A percentile compares a stretch with the other conserved stretches of the same genome.
Evolutionary conservation across 2,329 filamentous ascomycete genomes (phyloP).

Genomic region (Colletotrichum sp.): DNA sequence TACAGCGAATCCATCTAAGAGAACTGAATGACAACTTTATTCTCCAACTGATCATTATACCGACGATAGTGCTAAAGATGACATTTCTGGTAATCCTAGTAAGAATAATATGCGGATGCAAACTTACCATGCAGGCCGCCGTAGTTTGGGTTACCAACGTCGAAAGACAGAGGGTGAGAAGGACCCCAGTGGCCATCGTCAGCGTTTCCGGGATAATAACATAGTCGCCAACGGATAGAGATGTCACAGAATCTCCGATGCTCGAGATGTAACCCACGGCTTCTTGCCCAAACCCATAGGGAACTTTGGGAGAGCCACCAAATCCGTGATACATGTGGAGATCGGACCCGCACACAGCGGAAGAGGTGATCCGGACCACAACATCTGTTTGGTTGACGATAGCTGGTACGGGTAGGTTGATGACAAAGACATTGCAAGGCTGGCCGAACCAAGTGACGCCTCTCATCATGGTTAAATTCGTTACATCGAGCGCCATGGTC

Average conservation of each 20-base stretch:
- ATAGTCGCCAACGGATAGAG: conserved; percentile 39
- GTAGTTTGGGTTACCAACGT: neutral
- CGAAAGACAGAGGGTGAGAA: neutral
- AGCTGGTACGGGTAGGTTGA: conserved; percentile 19
- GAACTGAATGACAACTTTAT: conserved; percentile 39
- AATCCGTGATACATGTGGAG: conserved; percentile 36
- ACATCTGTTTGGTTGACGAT: conserved; percentile 30
- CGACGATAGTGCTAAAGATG: neutral
- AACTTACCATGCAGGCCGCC: neutral
- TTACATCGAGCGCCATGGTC: neutral
- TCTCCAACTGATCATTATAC: neutral
- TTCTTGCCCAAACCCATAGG: conserved; percentile 39
- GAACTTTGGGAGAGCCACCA: conserved; percentile 13
- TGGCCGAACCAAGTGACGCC: neutral
- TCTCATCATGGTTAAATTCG: neutral
- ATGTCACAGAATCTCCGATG: conserved; percentile 37
- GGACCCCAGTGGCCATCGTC: conserved; percentile 3
- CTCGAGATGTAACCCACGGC: conserved; percentile 40
- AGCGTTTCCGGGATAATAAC: conserved; percentile 38
- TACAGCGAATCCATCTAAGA: conserved; percentile 37
- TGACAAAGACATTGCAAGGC: neutral
- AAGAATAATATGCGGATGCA: neutral
- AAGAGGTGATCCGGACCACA: conserved; percentile 35
- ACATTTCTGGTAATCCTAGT: neutral
- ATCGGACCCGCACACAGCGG: conserved; percentile 39